A percentile compares a stretch with the other conserved stretches of the same genome.
phyloP scores from a whole-genome alignment of 257 asterid genomes.

The Lycium barbarum region DNA sequence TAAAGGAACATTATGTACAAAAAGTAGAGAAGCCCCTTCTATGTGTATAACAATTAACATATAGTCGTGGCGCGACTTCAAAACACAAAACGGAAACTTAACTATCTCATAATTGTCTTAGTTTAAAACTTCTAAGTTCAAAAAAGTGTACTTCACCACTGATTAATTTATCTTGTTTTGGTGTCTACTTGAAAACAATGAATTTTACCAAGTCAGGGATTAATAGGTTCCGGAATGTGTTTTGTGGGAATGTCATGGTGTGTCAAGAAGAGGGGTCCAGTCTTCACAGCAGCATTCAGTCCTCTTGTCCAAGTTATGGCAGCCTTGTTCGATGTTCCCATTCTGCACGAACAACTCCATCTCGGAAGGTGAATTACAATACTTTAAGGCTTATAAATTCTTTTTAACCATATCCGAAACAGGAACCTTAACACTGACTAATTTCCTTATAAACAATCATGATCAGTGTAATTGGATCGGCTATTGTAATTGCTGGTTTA shows the following conservation, averaged over 20 bases:
- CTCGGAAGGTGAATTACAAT: constrained; percentile 62
- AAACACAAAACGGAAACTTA: constrained; percentile 12
- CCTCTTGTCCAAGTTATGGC: constrained; percentile 80
- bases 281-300: constrained; percentile 83
- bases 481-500: constrained; percentile 60
- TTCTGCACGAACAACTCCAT: constrained; percentile 77
- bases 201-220: constrained; percentile 55
- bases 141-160: background rate
- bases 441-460: background rate
- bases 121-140: background rate
- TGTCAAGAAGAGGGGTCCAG: constrained; percentile 81
- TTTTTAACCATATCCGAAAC: background rate
- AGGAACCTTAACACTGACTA: background rate
- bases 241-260: constrained; percentile 94
- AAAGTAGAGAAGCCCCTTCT: background rate
- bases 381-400: background rate
- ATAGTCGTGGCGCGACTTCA: background rate
- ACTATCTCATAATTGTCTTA: background rate
- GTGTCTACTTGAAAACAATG: constrained; percentile 4
- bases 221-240: constrained; percentile 82
- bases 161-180: constrained; percentile 14
- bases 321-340: constrained; percentile 63
- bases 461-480: constrained; percentile 69
- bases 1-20: background rate
- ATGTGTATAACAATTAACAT: background rate